Evolutionary conservation across 1,284 basidiomycete species (phyloP), one percentile per base, ranked within the genome.

Genomic region (Ganoderma multipileum): DNA sequence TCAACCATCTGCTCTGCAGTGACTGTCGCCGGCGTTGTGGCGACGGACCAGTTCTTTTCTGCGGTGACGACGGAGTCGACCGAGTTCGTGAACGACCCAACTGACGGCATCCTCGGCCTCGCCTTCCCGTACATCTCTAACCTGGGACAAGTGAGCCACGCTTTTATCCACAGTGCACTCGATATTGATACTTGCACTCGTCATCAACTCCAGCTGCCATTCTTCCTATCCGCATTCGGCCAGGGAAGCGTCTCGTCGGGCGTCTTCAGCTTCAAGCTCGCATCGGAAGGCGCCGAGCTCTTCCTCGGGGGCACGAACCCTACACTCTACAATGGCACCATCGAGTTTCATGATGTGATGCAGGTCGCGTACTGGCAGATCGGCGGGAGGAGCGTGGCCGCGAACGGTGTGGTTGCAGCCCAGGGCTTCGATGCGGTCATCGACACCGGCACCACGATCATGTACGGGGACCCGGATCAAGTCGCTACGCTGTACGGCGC

Each of bases 261-360:
- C 36, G 81, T 84, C 59, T 87, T 87, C 75, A 80, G 77, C 16
- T 85, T 88, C 77, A 84, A 84, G 69, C 82, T 88, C 71, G 78
- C 81, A 11, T 72, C 73, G 30, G 76, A 76, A 28, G 84, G 83
- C 66, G 84, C 85, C 3, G 81, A 84, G 73, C 82, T 89, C 33
- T 84, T 78, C 77, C 81, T 89, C 62, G 87, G 88, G 52, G 85
- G 86, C 3, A 76, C 78, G n/a, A 80, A 86, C 72, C 44, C 70
- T 8, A 64, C 70, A 9, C 76, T 78, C 23, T 83, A 79, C 77
- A 74, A 74, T 2, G 83, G 83, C 36, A 63, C 73, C n/a, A 76
- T 85, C 67, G 79, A 81, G 62, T 86, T 79, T 76, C 75, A 74
- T 74, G 75, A 72, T 44, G 67, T 77, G 60, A 65, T 66, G 11